Base-by-base conservation (phyloP, 345 rosid genomes). In the Abelmoschus esculentus region DNA sequence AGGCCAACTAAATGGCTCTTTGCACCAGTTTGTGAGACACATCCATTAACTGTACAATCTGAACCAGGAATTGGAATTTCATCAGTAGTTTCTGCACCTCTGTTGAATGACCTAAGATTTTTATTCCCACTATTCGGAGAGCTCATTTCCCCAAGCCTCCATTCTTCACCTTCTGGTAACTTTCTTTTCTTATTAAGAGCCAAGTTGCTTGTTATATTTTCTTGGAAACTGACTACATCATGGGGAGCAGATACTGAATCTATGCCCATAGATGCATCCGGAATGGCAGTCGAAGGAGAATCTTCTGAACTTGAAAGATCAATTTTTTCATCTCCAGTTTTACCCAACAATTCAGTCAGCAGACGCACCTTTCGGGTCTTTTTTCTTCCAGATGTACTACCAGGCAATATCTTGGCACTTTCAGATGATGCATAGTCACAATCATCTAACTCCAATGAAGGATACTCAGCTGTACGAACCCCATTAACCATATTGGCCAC, bases 281-380 rank as follows among this genome's bases (percentile, higher is more conserved):
- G 26, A 22, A 22, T 22, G 52, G 71, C 71, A 69, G 28, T 74
- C 34, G 74, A 79, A 31, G 61, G 72, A 64, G 82, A 69, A 70
- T 76, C 80, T 61, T 73, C 86, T 68, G 62, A 71, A 76, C 64
- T 72, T 3, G 50, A 34, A 19, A 56, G 67, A 67, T 73, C 74
- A 17, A 29, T 62, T 70, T 69, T 70, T 59, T 75, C 78, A 72
- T 61, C 80, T 49, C 73, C 86, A 57, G 67, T 73, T 73, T 77
- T 75, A 74, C 80, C 75, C 79, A 91, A 64, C 79, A 91, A 80
- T 40, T 91, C 98, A n/a, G 87, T 86, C 26, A 22, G 26, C 26
- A 22, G 26, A 22, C 26, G 26, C 26, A 22, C 26, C 26, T 22
- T 22, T 22, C 38, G 91, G 77, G 72, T 22, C 4, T 31, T 31